These are phyloP conservation scores for Ustilago nuda DNA, from an alignment of 1,284 basidiomycete genomes.

Conservation along the genomic window DNA sequence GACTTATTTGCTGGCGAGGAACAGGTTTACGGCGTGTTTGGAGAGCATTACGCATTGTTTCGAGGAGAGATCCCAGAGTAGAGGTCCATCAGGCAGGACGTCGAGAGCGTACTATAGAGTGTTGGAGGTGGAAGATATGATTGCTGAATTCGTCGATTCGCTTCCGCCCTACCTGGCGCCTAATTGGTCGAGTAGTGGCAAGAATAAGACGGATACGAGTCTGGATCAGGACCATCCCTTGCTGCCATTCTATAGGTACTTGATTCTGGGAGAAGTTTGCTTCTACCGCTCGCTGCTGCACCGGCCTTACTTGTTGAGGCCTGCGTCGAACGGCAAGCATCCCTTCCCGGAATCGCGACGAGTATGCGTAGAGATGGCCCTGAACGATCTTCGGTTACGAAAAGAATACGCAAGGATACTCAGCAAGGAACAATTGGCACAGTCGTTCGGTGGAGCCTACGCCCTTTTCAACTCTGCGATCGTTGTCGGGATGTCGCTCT, in stretches of 20 bases:
- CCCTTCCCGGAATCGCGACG: conserved; percentile 45
- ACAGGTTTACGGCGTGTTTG: conserved; percentile 44
- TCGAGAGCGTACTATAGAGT: conserved; percentile 46
- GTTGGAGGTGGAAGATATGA: conserved; percentile 51
- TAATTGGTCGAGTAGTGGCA: conserved; percentile 36
- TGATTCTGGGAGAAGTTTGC: conserved; percentile 47
- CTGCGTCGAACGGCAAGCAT: conserved; percentile 45
- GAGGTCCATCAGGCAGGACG: conserved; percentile 33
- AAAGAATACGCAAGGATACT: conserved; percentile 39
- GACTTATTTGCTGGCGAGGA: conserved; percentile 44
- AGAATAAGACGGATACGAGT: conserved; percentile 43
- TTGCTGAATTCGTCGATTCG: conserved; percentile 49
- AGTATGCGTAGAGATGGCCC: conserved; percentile 45
- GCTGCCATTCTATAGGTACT: conserved; percentile 47
- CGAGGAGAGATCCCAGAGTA: conserved; percentile 38
- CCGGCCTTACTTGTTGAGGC: conserved; percentile 43
- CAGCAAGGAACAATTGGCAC: conserved; percentile 42
- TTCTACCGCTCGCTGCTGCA: conserved; percentile 54
- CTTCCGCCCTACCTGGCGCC: conserved; percentile 46
- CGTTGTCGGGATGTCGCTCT: conserved; percentile 48
- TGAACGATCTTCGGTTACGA: conserved; percentile 49
- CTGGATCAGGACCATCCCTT: conserved; percentile 49
- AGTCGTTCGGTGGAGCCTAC: conserved; percentile 50
- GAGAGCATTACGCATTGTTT: conserved; percentile 52
- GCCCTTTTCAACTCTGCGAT: conserved; percentile 55